These are phyloP conservation scores for Diaporthe sp. DNA, from an alignment of 2,329 filamentous ascomycete species.

Conservation along the genomic window DNA sequence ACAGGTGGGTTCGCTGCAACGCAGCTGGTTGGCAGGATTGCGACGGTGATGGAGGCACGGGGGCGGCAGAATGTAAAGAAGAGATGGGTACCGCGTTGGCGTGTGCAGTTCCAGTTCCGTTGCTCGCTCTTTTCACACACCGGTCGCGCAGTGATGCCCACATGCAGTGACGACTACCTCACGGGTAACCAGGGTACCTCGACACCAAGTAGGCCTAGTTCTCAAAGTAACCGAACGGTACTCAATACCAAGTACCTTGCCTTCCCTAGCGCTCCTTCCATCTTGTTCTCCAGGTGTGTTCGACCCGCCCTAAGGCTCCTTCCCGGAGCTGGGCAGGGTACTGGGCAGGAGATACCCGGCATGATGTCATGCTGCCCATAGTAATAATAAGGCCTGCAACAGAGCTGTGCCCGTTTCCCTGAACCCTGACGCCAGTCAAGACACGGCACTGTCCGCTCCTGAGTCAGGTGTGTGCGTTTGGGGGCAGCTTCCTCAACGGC, in stretches of 20 bases:
- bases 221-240: not conserved
- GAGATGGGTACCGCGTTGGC: no score
- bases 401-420: conserved; percentile 9
- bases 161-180: not conserved
- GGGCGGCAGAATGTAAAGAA: not conserved
- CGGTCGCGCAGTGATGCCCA: conserved; percentile 4
- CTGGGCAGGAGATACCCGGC: not conserved
- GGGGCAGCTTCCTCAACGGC: not conserved
- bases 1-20: conserved; percentile 27
- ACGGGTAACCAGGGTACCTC: not conserved
- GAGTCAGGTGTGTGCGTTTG: conserved; percentile 19
- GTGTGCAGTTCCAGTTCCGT: not conserved
- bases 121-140: not conserved
- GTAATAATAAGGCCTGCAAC: conserved; percentile 15
- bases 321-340: conserved; percentile 7
- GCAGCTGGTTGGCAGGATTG: conserved; percentile 18
- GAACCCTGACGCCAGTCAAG: not conserved
- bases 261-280: not conserved
- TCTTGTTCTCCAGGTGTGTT: not conserved
- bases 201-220: not conserved
- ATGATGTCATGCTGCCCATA: conserved; percentile 25
- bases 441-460: conserved; percentile 7
- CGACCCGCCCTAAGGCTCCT: conserved; percentile 16
- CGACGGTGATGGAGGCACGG: conserved; percentile 7
- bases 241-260: not conserved